Evolutionary conservation across 2,329 filamentous ascomycete genomes (phyloP), one percentile per base, ranked within the genome.

Genomic region (Xylariaceae sp.): DNA sequence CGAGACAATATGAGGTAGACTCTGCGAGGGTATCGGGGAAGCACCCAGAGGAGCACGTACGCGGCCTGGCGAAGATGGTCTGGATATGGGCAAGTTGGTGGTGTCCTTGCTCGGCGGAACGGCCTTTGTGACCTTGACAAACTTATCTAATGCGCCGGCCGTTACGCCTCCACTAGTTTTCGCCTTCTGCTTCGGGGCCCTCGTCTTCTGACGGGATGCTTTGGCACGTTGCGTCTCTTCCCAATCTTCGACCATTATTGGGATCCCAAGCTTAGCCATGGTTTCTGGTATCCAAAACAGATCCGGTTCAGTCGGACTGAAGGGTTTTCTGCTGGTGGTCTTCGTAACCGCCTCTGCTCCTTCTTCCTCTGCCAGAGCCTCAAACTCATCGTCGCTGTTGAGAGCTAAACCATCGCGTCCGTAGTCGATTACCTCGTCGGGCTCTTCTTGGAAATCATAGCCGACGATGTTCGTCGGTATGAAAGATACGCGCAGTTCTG

Each of bases 401-500:
- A 86, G 76, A 1, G 84, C 84, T 14, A 87, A 71, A 0, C 83
- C 83, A 45, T 77, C 77, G 23, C 84, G 78, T 1, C 77, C 80
- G 60, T 74, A 80, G 0, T 71, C 60, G 2, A 82, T 79, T 1
- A 79, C 77, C 56, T 85, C 85, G 16, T 90, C 87, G 26, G 85
- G 82, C 69, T 97, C 93, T 0, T 81, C 79, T 10, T 85, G 82
- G 20, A 97, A 75, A 66, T 96, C 86, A 40, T 98, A 81, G 0
- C 86, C 86, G 2, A 96, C 90, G 16, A 97, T 81, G 26, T 89
- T 82, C 2, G 85, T 80, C 0, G 95, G 95, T 3, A 88, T 78
- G 67, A 89, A 96, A 1, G 89, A 86, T 20, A 98, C 74, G 6
- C 93, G 87, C 9, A 97, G 72, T 70, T 98, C 93, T 1, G 86